These are phyloP conservation scores for Monosporascus sp. DNA, from an alignment of 2,329 filamentous ascomycete genomes.

Conservation along the genomic window DNA sequence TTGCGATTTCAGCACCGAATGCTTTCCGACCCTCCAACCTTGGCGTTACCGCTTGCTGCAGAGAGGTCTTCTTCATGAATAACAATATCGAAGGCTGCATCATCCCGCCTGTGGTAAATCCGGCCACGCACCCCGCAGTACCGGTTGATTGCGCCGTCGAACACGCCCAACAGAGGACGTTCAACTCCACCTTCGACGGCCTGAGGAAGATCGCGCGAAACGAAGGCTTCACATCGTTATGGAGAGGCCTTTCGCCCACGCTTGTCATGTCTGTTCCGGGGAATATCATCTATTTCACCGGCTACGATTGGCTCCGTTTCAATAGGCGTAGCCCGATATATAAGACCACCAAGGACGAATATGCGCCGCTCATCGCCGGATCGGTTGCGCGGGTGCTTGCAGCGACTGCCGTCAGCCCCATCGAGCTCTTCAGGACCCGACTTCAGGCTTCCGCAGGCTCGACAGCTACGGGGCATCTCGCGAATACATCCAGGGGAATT, in stretches of 20 bases:
- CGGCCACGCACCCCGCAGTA: slow-evolving; percentile 37
- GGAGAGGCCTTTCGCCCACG: slow-evolving; percentile 91
- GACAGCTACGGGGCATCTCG: slow-evolving; percentile 63
- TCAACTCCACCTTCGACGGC: slow-evolving; percentile 88
- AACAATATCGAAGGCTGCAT: slow-evolving; percentile 79
- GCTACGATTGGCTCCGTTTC: slow-evolving; percentile 89
- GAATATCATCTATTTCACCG: slow-evolving; percentile 98
- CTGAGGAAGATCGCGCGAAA: slow-evolving; percentile 91
- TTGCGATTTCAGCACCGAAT: slow-evolving; percentile 53
- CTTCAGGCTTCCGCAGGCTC: slow-evolving; percentile 70
- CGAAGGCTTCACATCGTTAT: slow-evolving; percentile 80
- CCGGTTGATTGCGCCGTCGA: slow-evolving; percentile 76
- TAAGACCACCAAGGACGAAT: slow-evolving; percentile 57
- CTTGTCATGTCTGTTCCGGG: slow-evolving; percentile 89
- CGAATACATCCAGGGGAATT: slow-evolving; percentile 71
- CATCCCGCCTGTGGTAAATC: slow-evolving; percentile 56
- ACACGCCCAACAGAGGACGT: slow-evolving; percentile 75
- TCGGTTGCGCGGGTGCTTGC: slow-evolving; percentile 73
- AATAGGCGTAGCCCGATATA: slow-evolving; percentile 68
- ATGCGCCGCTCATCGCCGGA: slow-evolving; percentile 76
- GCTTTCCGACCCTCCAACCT: slow-evolving; percentile 73
- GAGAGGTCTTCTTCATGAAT: slow-evolving; percentile 94
- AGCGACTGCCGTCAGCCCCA: slow-evolving; percentile 77
- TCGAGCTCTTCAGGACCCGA: slow-evolving; percentile 90
- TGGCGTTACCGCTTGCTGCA: slow-evolving; percentile 89